Evolutionary conservation across 441 rosid genomes (phyloP).

Genomic region (Pelargonium australe): DNA sequence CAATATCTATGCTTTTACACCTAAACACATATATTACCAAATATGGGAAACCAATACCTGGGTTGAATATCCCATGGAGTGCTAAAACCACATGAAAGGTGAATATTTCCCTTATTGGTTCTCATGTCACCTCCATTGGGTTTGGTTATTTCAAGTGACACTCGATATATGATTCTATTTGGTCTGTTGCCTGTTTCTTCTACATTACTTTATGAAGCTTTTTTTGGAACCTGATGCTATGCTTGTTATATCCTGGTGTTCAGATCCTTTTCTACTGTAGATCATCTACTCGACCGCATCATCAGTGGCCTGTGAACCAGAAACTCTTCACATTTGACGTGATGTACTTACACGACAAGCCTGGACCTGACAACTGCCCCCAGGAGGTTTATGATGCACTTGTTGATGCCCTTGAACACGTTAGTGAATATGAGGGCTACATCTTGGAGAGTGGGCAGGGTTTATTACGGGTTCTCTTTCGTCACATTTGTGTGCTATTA

Average conservation of each 20-base stretch:
- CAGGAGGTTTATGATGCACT: constrained; percentile 77
- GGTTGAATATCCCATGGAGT: neutral
- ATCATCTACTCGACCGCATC: constrained; percentile 63
- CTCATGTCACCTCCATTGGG: neutral
- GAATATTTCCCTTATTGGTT: neutral
- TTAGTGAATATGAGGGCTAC: constrained; percentile 81
- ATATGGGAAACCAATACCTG: neutral
- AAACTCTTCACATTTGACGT: constrained; percentile 85
- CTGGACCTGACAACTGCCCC: constrained; percentile 81
- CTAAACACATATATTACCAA: too few species aligned
- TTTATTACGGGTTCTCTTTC: constrained; percentile 51
- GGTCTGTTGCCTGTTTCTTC: neutral
- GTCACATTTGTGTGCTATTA: constrained; percentile 54
- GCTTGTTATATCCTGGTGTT: constrained; percentile 11
- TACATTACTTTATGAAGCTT: neutral
- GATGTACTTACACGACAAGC: constrained; percentile 88
- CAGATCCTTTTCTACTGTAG: constrained; percentile 88
- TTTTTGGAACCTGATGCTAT: constrained; percentile 3
- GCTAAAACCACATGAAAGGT: neutral
- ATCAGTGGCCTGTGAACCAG: constrained; percentile 70
- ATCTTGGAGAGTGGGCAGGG: constrained; percentile 78
- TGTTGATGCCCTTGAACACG: constrained; percentile 69
- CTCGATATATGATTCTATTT: neutral
- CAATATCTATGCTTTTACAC: too few species aligned
- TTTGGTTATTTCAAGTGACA: constrained; percentile 10